Conservation (phyloP, 2,329 filamentous ascomycete species). For the Nemania bipapillata region DNA sequence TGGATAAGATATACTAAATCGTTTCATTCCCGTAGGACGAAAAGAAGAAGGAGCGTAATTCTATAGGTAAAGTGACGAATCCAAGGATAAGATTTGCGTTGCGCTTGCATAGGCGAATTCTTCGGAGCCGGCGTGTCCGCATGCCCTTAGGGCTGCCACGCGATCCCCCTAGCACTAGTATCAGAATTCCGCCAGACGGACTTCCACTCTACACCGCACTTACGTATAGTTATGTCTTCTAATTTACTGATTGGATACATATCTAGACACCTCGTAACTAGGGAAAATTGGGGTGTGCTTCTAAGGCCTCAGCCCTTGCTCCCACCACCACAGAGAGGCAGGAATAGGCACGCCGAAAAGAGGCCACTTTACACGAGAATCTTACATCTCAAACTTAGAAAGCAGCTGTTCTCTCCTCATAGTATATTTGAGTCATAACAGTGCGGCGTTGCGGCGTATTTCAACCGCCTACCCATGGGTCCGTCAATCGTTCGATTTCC, state of each 20-base stretch:
- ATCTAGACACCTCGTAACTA: too few relatives aligned
- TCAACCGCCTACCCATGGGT: constrained; percentile 2
- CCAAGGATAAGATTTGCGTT: background rate
- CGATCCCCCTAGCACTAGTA: background rate
- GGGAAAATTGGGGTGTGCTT: too few relatives aligned
- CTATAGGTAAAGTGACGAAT: background rate
- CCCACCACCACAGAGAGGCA: too few relatives aligned
- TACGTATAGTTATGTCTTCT: background rate
- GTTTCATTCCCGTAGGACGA: constrained; percentile 4
- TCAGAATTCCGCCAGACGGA: background rate
- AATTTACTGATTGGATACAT: background rate
- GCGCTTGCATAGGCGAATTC: background rate
- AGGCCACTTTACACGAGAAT: too few relatives aligned
- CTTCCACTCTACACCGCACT: background rate
- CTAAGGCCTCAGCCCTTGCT: too few relatives aligned
- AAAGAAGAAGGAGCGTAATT: background rate
- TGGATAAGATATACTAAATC: background rate
- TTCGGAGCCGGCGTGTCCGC: background rate
- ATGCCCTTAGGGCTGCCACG: background rate
- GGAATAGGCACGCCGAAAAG: too few relatives aligned
- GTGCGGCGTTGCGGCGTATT: constrained; percentile 3
- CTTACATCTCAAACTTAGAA: constrained; percentile 3
- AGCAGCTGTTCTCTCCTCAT: constrained; percentile 2
- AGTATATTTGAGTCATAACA: background rate
- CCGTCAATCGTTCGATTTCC: constrained; percentile 5